A percentile compares a stretch with the other conserved stretches of the same genome.
These are phyloP conservation scores for Rhytidhysteron rufulum DNA, from an alignment of 2,329 filamentous ascomycete genomes.

Conservation along the genomic window DNA sequence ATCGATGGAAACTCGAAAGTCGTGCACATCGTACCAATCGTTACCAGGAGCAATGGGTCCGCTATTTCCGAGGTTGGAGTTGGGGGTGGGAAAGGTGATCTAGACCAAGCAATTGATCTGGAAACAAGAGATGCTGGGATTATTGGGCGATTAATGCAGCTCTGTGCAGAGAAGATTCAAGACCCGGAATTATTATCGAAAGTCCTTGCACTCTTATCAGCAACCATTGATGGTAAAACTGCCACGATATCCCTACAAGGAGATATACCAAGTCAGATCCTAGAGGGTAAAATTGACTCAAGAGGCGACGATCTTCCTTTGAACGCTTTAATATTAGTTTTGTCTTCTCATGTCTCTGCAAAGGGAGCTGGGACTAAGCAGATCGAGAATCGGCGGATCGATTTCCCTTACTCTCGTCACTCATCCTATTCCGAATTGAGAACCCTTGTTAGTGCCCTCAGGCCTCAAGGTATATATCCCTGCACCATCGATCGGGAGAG, in stretches of 20 bases:
- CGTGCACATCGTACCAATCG: conserved; percentile 75
- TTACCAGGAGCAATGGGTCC: conserved; percentile 60
- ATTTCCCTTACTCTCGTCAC: conserved; percentile 85
- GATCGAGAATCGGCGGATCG: conserved; percentile 23
- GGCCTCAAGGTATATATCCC: conserved; percentile 73
- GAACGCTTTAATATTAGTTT: conserved; percentile 27
- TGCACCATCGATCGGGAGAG: conserved; percentile 63
- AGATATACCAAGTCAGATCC: conserved; percentile 20
- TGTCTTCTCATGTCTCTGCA: conserved; percentile 14
- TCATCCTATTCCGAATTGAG: conserved; percentile 81
- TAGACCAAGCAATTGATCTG: conserved; percentile 65
- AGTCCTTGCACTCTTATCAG: conserved; percentile 33
- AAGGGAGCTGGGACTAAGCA: background rate
- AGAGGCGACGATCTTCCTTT: conserved; percentile 21
- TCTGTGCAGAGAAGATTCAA: conserved; percentile 44
- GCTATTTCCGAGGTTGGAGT: conserved; percentile 71
- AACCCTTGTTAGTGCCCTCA: conserved; percentile 63
- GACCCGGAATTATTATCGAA: conserved; percentile 30
- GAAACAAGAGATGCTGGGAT: conserved; percentile 50
- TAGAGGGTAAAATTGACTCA: conserved; percentile 9
- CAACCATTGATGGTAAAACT: conserved; percentile 12
- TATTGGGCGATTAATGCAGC: conserved; percentile 50
- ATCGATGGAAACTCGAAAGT: conserved; percentile 48
- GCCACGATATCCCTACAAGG: conserved; percentile 21
- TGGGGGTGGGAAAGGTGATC: conserved; percentile 74